Base-by-base conservation (phyloP, 1,139 yeast species). In the Eremothecium cymbalariae region DNA sequence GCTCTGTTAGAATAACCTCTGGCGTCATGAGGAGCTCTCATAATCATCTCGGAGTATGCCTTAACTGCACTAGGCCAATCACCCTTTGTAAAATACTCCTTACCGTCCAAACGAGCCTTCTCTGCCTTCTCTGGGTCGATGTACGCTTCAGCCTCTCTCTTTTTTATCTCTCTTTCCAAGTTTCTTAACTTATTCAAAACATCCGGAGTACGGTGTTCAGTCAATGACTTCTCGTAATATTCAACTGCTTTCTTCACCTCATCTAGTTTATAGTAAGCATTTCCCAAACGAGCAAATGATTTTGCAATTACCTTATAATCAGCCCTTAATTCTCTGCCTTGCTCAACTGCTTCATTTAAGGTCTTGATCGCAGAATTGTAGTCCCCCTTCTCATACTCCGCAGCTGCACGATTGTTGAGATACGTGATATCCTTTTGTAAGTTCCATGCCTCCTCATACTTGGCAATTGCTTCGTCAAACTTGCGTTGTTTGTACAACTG, bases 1-100 rank as follows among this genome's bases (percentile, higher is more conserved):
- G 99, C 98, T 64, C 98, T 82, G 67, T 93, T 93, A 29, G 95
- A 86, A 62, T 88, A 93, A 37, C 97, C 98, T 62, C 96, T 77
- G 22, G 95, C 94, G 62, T 93, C 98, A 40, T 78, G 77, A 39
- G 99, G 99, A 3, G 93, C 88, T 59, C 99, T 81, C 66, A 86
- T 84, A 53, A 88, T 70, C 85, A 93, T 90, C 64, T 93, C 98
- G 33, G 94, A 70, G 64, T 93, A 93, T 8, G 94, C 80, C 60
- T 83, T 83, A 37, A 93, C 96, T 22, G 98, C 97, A 47, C 70
- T 81, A 44, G 98, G 97, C 95, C 95, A 88, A 63, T 90, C 95
- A 28, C 85, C 93, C 51, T 82, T 80, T 46, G 82, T 76, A 70
- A 93, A 93, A 53, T 62, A 75, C 26, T 82, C 93, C 59, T 84